These are phyloP conservation scores for Chytridium lagenaria DNA, from an alignment of 371 early-diverging fungal genomes.

Conservation along the genomic window DNA sequence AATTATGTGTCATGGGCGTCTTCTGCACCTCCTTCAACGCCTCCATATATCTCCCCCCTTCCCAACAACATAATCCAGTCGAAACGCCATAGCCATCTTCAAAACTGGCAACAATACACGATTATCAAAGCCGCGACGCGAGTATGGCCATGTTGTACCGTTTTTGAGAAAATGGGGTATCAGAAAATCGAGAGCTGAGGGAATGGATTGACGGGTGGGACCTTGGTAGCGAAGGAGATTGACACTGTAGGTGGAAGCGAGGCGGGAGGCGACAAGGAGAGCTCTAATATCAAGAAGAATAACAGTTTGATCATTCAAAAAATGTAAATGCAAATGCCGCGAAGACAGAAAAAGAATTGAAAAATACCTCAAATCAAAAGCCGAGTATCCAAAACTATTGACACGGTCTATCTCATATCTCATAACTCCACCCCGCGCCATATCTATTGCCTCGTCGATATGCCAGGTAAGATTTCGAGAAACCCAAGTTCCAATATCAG, in stretches of 20 bases:
- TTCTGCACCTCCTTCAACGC: neutral
- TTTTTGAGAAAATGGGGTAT: conserved; percentile 10
- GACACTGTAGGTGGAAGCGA: neutral
- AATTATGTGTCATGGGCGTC: conserved; percentile 1
- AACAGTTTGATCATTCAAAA: neutral
- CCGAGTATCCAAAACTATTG: neutral
- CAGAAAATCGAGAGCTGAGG: neutral
- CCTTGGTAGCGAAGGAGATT: conserved; percentile 3
- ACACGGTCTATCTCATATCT: conserved; percentile 2
- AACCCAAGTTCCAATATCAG: conserved; percentile 6
- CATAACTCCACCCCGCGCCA: conserved; percentile 14
- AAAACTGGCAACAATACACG: neutral
- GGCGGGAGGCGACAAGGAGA: neutral
- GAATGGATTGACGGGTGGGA: neutral
- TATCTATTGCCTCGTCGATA: conserved; percentile 5
- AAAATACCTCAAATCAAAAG: conserved; percentile 1
- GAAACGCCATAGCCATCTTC: neutral
- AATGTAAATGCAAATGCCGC: too few relatives aligned
- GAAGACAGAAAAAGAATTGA: neutral
- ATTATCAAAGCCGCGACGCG: neutral
- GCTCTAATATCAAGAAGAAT: conserved; percentile 7
- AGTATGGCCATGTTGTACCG: conserved; percentile 13
- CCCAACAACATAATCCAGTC: neutral
- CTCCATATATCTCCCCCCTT: neutral
- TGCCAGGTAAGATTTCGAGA: conserved; percentile 9